Percentiles rank a stretch among this genome's conserved stretches.
Conservation (phyloP, 768 basidiomycete genomes). For the Mycena haematopus region DNA sequence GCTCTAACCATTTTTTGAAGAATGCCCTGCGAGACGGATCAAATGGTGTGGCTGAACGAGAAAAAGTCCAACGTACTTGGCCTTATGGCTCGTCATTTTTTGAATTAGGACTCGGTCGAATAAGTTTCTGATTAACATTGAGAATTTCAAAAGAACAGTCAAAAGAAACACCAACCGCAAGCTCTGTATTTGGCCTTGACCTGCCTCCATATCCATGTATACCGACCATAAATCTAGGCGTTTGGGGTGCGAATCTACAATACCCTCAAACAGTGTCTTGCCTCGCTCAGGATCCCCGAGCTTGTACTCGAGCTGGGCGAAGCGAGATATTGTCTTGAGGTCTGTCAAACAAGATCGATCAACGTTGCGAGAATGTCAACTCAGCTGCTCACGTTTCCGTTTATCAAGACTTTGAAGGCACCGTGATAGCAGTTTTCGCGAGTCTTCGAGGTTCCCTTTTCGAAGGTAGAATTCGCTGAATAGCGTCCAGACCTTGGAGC, state of each 20-base stretch:
- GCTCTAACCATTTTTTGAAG: slow-evolving; percentile 97
- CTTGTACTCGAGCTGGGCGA: slow-evolving; percentile 95
- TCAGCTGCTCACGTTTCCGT: slow-evolving; percentile 77
- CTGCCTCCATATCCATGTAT: slow-evolving; percentile 96
- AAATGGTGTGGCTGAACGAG: slow-evolving; percentile 11
- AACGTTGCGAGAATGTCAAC: background rate
- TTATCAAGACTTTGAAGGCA: slow-evolving; percentile 91
- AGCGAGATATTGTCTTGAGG: slow-evolving; percentile 93
- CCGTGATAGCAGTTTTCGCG: slow-evolving; percentile 85
- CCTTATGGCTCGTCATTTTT: slow-evolving; percentile 95
- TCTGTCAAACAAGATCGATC: slow-evolving; percentile 54
- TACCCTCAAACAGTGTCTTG: slow-evolving; percentile 95
- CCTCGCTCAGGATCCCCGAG: slow-evolving; percentile 93
- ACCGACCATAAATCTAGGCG: slow-evolving; percentile 95
- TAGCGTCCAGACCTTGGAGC: slow-evolving; percentile 92
- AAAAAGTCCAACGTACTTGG: slow-evolving; percentile 70
- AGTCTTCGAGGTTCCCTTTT: slow-evolving; percentile 75
- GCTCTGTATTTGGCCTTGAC: slow-evolving; percentile 78
- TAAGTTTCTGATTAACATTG: slow-evolving; percentile 62
- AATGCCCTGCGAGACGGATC: slow-evolving; percentile 64
- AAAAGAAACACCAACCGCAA: slow-evolving; percentile 58
- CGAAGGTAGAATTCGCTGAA: slow-evolving; percentile 86
- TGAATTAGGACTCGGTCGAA: slow-evolving; percentile 82
- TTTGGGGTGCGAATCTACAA: slow-evolving; percentile 94
- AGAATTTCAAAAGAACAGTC: slow-evolving; percentile 3